A percentile compares a stretch with the other conserved stretches of the same genome.
Conservation (phyloP, 768 basidiomycete genomes). For the Lentinus brumalis region DNA sequence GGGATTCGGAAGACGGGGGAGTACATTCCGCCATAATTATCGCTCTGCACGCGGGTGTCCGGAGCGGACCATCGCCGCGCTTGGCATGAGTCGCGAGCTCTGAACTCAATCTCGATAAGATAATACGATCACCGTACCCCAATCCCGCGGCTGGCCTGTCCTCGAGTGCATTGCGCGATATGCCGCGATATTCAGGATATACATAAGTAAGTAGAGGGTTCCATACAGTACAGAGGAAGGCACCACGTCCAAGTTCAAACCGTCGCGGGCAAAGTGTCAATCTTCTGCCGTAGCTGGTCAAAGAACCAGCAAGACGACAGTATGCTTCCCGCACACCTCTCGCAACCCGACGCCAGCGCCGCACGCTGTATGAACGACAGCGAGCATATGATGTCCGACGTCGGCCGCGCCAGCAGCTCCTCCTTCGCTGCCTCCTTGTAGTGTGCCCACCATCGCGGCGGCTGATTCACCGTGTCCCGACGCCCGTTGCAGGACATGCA, state of each 20-base stretch:
- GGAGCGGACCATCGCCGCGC: constrained; percentile 3
- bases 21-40: background rate
- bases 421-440: constrained; percentile 58
- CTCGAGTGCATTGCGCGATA: background rate
- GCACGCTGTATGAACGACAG: constrained; percentile 58
- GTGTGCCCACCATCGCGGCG: constrained; percentile 71
- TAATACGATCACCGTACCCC: background rate
- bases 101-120: background rate
- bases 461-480: constrained; percentile 43
- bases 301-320: constrained; percentile 62
- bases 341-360: constrained; percentile 51
- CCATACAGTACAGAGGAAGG: background rate
- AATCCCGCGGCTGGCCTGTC: background rate
- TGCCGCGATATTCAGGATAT: too few relatives aligned
- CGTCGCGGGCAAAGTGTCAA: constrained; percentile 54
- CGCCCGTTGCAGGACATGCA: constrained; percentile 71
- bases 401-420: constrained; percentile 58
- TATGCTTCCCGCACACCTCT: constrained; percentile 67
- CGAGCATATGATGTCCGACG: constrained; percentile 60
- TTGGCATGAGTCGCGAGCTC: too few relatives aligned
- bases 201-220: background rate
- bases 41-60: background rate
- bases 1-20: background rate
- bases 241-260: constrained; percentile 31
- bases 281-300: constrained; percentile 51